A percentile compares a stretch with the other conserved stretches of the same genome.
These are phyloP conservation scores for Climacium dendroides DNA, from an alignment of 225 moss, liverwort and hornwort species.

Conservation along the genomic window DNA sequence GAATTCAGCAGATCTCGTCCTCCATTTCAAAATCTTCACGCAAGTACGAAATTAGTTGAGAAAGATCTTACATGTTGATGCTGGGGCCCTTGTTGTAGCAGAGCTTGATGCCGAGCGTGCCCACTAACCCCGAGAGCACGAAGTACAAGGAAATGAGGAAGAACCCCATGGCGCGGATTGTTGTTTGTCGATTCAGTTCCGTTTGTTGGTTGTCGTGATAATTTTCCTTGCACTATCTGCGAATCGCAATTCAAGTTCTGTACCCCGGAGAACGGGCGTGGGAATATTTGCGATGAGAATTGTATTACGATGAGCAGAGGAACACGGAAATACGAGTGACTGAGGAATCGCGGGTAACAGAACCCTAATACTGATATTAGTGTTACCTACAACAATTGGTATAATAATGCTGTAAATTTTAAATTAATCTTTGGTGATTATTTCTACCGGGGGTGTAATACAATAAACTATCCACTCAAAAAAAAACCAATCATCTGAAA, in stretches of 20 bases:
- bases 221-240: conserved; percentile 41
- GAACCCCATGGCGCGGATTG: conserved; percentile 37
- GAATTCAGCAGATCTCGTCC: background rate
- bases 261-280: background rate
- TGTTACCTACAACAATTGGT: background rate
- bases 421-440: background rate
- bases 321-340: background rate
- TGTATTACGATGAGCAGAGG: background rate
- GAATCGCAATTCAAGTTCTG: background rate
- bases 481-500: no score
- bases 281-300: background rate
- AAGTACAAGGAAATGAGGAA: conserved; percentile 37
- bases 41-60: background rate
- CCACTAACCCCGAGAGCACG: conserved; percentile 37
- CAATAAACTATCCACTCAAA: no score
- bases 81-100: conserved; percentile 57
- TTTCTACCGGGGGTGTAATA: no score
- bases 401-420: background rate
- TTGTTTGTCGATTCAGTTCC: background rate
- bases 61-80: conserved; percentile 49
- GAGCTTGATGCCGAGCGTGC: conserved; percentile 23
- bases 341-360: background rate
- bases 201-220: background rate
- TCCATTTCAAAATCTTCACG: background rate
- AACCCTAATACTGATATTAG: background rate